A percentile compares a stretch with the other conserved stretches of the same genome.
phyloP scores from a whole-genome alignment of 2,329 filamentous ascomycete species.

The Colletotrichum paranaense region DNA sequence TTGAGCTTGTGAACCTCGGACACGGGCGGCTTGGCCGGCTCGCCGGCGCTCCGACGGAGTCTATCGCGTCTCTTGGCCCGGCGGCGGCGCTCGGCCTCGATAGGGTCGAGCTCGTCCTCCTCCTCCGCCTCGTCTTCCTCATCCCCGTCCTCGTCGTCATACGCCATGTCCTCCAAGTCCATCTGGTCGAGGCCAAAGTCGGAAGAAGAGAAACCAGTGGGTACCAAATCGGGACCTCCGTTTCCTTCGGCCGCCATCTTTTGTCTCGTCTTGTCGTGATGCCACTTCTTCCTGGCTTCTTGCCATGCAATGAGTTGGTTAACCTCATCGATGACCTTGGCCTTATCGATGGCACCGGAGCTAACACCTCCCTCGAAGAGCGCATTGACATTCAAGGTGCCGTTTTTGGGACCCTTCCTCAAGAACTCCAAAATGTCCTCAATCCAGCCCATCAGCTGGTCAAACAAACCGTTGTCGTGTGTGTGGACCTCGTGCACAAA shows the following conservation, averaged over 20 bases:
- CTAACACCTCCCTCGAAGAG: conserved; percentile 85
- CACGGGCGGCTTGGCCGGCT: conserved; percentile 85
- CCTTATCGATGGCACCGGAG: conserved; percentile 74
- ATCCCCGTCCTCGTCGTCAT: conserved; percentile 75
- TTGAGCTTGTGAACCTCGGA: conserved; percentile 82
- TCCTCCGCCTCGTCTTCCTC: conserved; percentile 75
- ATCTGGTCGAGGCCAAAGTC: conserved; percentile 93
- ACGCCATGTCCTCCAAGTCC: conserved; percentile 87
- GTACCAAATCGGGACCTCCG: conserved; percentile 58
- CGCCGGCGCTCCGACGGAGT: conserved; percentile 82
- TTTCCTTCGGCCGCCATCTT: conserved; percentile 94
- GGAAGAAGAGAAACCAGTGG: conserved; percentile 76
- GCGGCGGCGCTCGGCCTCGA: conserved; percentile 84
- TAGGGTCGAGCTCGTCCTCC: conserved; percentile 86
- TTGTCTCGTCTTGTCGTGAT: conserved; percentile 95
- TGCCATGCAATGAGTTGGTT: conserved; percentile 92
- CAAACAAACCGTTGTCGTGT: conserved; percentile 96
- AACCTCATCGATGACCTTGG: conserved; percentile 81
- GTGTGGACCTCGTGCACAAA: conserved; percentile 98
- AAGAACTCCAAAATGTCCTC: conserved; percentile 96
- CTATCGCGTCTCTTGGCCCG: conserved; percentile 83
- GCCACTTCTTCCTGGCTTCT: conserved; percentile 96
- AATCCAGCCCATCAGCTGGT: conserved; percentile 96
- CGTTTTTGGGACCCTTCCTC: conserved; percentile 84
- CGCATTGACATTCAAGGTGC: conserved; percentile 93